Evolutionary conservation across 768 basidiomycete species (phyloP).

Genomic region (Kockovaella imperatae): DNA sequence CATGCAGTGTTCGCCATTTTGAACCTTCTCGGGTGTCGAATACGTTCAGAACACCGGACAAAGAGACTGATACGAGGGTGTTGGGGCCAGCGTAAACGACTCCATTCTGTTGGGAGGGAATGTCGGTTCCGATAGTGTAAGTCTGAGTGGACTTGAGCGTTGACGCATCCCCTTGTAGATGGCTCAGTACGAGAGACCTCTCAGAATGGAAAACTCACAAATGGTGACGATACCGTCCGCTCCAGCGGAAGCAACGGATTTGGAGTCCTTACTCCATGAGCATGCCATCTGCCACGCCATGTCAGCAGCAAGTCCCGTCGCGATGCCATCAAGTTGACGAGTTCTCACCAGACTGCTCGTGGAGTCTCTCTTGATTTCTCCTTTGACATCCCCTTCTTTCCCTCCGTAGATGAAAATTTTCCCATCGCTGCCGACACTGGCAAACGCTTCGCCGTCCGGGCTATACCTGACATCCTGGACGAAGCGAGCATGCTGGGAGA

Average conservation of each 20-base stretch:
- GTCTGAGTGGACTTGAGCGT: constrained; percentile 58
- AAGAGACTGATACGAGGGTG: constrained; percentile 71
- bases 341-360: constrained; percentile 26
- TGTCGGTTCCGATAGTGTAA: constrained; percentile 66
- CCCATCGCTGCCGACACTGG: constrained; percentile 78
- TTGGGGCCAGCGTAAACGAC: constrained; percentile 69
- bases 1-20: constrained; percentile 52
- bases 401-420: constrained; percentile 84
- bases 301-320: no score
- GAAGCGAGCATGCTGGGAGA: constrained; percentile 83
- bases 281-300: constrained; percentile 49
- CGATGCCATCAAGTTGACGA: no score
- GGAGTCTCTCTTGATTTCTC: constrained; percentile 47
- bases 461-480: constrained; percentile 84
- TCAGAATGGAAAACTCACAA: constrained; percentile 51
- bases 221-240: constrained; percentile 81
- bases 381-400: constrained; percentile 68
- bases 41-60: constrained; percentile 71
- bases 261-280: constrained; percentile 69
- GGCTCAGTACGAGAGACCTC: neutral
- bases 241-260: constrained; percentile 67
- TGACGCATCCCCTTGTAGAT: constrained; percentile 87
- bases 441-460: constrained; percentile 71
- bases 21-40: constrained; percentile 67
- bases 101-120: constrained; percentile 73